Percentiles rank a stretch among this genome's conserved stretches.
Evolutionary conservation across 257 asterid genomes (phyloP).

Genomic region (Eustoma russellianum): DNA sequence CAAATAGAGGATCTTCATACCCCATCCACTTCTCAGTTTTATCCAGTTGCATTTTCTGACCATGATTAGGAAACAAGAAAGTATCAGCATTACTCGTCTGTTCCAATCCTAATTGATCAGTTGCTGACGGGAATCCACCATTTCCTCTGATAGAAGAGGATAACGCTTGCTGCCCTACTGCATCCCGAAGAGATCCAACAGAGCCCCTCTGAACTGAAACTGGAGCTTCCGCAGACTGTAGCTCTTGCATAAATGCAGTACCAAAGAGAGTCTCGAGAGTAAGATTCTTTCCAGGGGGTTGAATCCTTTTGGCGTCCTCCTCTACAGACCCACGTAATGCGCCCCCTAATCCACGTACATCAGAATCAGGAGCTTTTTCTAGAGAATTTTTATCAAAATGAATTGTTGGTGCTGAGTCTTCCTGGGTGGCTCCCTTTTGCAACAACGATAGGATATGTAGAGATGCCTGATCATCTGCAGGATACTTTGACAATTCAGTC

Average conservation of each 20-base stretch:
- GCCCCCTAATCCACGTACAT: conserved; percentile 15
- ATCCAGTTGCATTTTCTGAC: conserved; percentile 31
- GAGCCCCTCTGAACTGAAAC: conserved; percentile 66
- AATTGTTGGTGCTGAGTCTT: conserved; percentile 12
- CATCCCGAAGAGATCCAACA: conserved; percentile 21
- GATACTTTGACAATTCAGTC: conserved; percentile 27
- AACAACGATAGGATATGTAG: conserved; percentile 72
- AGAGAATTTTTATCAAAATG: conserved; percentile 8
- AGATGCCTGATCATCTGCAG: conserved; percentile 52
- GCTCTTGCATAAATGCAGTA: conserved; percentile 80
- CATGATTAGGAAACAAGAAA: conserved; percentile 25
- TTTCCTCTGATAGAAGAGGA: conserved; percentile 29
- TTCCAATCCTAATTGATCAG: conserved; percentile 23
- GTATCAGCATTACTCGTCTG: conserved; percentile 20
- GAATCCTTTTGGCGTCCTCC: conserved; percentile 30
- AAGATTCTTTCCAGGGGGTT: conserved; percentile 27
- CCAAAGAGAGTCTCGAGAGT: conserved; percentile 88
- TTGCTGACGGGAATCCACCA: conserved; percentile 21
- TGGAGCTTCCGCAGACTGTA: conserved; percentile 74
- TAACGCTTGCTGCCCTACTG: conserved; percentile 26
- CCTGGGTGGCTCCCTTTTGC: conserved; percentile 41
- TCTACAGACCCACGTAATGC: conserved; percentile 26
- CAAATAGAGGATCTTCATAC: conserved; percentile 29
- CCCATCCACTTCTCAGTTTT: conserved; percentile 49
- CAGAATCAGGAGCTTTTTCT: conserved; percentile 23